Evolutionary conservation across 73 alveolate genomes (phyloP), one percentile per base, ranked within the genome.

Genomic region (Effrenium voratum): DNA sequence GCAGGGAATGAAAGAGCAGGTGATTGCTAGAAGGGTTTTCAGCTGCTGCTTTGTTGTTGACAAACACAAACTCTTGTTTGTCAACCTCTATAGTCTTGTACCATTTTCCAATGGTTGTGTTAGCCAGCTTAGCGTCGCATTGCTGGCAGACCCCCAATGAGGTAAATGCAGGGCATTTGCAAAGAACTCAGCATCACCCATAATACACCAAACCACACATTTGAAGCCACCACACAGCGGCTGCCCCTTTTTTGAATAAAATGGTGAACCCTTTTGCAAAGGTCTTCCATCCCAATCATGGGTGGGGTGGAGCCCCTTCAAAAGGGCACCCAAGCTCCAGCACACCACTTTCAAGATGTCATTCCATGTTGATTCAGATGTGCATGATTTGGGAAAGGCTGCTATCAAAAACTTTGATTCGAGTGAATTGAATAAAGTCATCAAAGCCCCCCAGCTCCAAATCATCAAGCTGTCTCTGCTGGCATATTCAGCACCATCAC

Each of bases 191-290:
- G 72, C 75, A 49, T 50, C 92, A 12, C 92, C 92, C 34, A n/a
- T 44, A 49, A 81, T 81, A 47, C 75, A 12, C 92, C 92, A 81
- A 13, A 81, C 38, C 16, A 46, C 72, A 12, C 40, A 70, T 81
- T n/a, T 81, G 92, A 34, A 81, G 15, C 92, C 92, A 16, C 40
- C 10, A n/a, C 50, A 32, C 40, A 49, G 50, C 1, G 92, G 92
- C 49, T 46, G 45, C 50, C 75, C 92, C 30, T n/a, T 81, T 36
- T n/a, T 1, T n/a, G n/a, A n/a, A n/a, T n/a, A n/a, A n/a, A n/a
- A n/a, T n/a, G n/a, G n/a, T 0, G 81, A 52, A 2, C 93, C 93
- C 93, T 84, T 84, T 84, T 57, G 5, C 93, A 84, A 84, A 57
- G 80, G 93, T 12, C 34, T 57, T 0, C 93, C 80, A 26, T 13